These are phyloP conservation scores for Stephania yunnanensis DNA, from an alignment of 164 flowering plant genomes.

Conservation along the genomic window DNA sequence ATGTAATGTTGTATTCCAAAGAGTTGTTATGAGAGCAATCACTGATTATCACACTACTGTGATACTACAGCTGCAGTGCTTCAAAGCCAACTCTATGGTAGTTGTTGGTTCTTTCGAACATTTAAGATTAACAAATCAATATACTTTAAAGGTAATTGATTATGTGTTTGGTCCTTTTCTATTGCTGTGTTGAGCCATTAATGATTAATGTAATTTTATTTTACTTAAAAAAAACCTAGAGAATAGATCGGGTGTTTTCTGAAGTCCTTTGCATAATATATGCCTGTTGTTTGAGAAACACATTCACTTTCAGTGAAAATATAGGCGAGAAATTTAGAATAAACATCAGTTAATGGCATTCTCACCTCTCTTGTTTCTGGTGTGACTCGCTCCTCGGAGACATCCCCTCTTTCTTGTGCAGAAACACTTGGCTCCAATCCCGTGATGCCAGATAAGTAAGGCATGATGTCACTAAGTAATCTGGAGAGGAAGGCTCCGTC, in stretches of 20 bases:
- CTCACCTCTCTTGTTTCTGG: constrained; percentile 26
- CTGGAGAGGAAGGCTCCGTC: constrained; percentile 47
- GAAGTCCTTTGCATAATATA: background rate
- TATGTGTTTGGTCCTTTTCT: too few species aligned
- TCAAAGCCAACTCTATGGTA: too few species aligned
- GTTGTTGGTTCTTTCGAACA: too few species aligned
- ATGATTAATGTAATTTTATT: too few species aligned
- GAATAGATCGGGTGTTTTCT: background rate
- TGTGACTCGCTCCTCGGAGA: constrained; percentile 13
- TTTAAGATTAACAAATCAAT: too few species aligned
- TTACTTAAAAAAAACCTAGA: background rate
- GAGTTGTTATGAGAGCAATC: too few species aligned
- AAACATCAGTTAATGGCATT: background rate
- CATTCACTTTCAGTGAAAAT: background rate
- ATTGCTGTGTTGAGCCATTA: too few species aligned
- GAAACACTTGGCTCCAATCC: constrained; percentile 14
- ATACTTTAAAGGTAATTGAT: too few species aligned
- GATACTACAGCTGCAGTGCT: too few species aligned
- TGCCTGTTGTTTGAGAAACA: background rate
- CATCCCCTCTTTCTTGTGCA: constrained; percentile 20
- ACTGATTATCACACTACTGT: too few species aligned
- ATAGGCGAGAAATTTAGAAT: background rate
- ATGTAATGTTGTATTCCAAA: too few species aligned
- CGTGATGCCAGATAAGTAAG: constrained; percentile 33
- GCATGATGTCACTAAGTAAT: constrained; percentile 52